Evolutionary conservation across 2,329 filamentous ascomycete species (phyloP).

Genomic region (Fusarium metavorans): DNA sequence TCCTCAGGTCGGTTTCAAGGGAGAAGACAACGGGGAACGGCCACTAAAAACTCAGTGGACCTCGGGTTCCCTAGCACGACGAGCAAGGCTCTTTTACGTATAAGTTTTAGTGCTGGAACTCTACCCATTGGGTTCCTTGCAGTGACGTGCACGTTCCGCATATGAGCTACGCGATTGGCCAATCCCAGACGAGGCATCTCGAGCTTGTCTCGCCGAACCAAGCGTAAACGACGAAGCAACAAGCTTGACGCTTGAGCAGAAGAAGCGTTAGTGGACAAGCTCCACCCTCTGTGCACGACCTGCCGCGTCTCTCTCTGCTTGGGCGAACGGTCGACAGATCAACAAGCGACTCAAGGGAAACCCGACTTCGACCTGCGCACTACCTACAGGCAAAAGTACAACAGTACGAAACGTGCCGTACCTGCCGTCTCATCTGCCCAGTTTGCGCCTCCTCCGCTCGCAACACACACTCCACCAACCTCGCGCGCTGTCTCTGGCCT

Average conservation of each 20-base stretch:
- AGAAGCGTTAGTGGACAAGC: background rate
- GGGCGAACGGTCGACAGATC: background rate
- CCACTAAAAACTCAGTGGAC: slow-evolving; percentile 30
- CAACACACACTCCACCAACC: slow-evolving; percentile 24
- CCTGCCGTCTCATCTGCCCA: slow-evolving; percentile 20
- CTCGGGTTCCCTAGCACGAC: background rate
- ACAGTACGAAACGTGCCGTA: slow-evolving; percentile 11
- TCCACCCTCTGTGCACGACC: background rate
- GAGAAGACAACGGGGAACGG: slow-evolving; percentile 10
- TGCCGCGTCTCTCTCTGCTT: slow-evolving; percentile 5
- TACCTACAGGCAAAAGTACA: background rate
- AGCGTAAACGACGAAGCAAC: background rate
- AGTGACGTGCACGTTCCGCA: slow-evolving; percentile 37
- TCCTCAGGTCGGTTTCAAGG: background rate
- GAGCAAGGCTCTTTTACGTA: background rate
- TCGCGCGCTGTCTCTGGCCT: background rate
- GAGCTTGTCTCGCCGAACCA: slow-evolving; percentile 24
- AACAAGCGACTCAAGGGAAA: slow-evolving; percentile 10
- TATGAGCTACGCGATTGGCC: slow-evolving; percentile 24
- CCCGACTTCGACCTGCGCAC: background rate
- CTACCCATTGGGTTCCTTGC: slow-evolving; percentile 21
- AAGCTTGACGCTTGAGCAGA: background rate
- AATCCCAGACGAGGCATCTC: slow-evolving; percentile 18
- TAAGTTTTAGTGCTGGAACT: background rate
- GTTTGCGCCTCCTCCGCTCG: slow-evolving; percentile 12